A percentile compares a stretch with the other conserved stretches of the same genome.
These are phyloP conservation scores for Amylocarpus encephaloides DNA, from an alignment of 2,329 filamentous ascomycete genomes.

Conservation along the genomic window DNA sequence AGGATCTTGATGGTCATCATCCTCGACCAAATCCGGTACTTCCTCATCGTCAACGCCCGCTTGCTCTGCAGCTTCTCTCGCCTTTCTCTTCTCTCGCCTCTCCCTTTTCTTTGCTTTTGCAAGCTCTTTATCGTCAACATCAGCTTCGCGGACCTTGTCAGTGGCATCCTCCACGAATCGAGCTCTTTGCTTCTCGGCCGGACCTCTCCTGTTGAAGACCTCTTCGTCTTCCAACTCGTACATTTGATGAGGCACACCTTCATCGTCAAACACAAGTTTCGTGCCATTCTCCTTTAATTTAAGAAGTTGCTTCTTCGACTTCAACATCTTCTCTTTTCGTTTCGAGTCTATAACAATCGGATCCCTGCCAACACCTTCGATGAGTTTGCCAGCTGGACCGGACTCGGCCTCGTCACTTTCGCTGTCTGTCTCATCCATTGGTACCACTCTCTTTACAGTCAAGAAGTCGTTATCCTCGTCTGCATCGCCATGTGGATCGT, in stretches of 20 bases:
- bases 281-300: conserved; percentile 83
- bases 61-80: conserved; percentile 51
- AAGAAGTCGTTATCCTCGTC: conserved; percentile 79
- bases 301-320: conserved; percentile 87
- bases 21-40: conserved; percentile 28
- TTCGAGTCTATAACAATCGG: conserved; percentile 87
- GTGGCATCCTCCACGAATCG: conserved; percentile 74
- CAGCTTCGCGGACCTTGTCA: conserved; percentile 64
- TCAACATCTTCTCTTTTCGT: conserved; percentile 88
- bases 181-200: conserved; percentile 67
- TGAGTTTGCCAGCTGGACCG: conserved; percentile 46
- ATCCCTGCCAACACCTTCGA: conserved; percentile 61
- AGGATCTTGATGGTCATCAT: conserved; percentile 44
- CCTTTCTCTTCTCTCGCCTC: conserved; percentile 69
- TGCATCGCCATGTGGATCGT: conserved; percentile 43
- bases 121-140: conserved; percentile 74
- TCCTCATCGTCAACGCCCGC: conserved; percentile 32
- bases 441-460: conserved; percentile 80
- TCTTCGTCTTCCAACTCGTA: conserved; percentile 87
- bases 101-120: conserved; percentile 72
- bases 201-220: conserved; percentile 68
- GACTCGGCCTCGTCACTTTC: conserved; percentile 39
- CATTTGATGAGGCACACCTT: conserved; percentile 74
- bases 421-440: conserved; percentile 50
- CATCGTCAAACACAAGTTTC: conserved; percentile 87